These are phyloP conservation scores for Globisporangium parvum DNA, from an alignment of 352 stramenopile genomes.

Conservation along the genomic window DNA sequence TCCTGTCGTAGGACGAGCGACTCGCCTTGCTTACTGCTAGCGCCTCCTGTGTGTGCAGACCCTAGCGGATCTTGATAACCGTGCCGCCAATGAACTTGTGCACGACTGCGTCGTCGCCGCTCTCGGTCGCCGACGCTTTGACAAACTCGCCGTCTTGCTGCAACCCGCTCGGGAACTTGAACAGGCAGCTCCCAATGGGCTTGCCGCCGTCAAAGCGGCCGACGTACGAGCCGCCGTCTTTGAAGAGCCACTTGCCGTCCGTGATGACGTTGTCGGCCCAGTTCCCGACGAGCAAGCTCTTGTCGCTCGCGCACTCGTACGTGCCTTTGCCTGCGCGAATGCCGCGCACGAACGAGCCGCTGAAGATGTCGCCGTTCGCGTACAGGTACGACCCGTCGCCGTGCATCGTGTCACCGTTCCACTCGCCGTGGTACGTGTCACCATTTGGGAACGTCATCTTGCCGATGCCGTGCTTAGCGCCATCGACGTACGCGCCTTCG, in stretches of 20 bases:
- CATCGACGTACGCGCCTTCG: constrained; percentile 84
- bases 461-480: constrained; percentile 79
- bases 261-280: constrained; percentile 85
- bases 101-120: constrained; percentile 38
- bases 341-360: constrained; percentile 68
- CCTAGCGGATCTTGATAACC: constrained; percentile 65
- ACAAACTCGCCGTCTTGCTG: constrained; percentile 84
- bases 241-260: constrained; percentile 90
- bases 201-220: constrained; percentile 82
- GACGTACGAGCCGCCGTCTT: constrained; percentile 79
- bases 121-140: constrained; percentile 38
- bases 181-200: constrained; percentile 83
- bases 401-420: constrained; percentile 78
- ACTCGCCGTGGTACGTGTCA: constrained; percentile 88
- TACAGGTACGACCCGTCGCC: constrained; percentile 91
- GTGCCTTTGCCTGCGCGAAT: constrained; percentile 84
- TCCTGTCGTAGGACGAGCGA: background rate
- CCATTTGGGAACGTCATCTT: constrained; percentile 91
- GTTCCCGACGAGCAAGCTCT: constrained; percentile 78
- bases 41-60: background rate
- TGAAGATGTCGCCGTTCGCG: constrained; percentile 90
- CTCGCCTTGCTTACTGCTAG: background rate
- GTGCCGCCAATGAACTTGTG: constrained; percentile 70
- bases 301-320: constrained; percentile 85
- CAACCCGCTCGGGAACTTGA: constrained; percentile 84